Evolutionary conservation across 352 stramenopile species (phyloP).

Genomic region (Elongisporangium undulatum): DNA sequence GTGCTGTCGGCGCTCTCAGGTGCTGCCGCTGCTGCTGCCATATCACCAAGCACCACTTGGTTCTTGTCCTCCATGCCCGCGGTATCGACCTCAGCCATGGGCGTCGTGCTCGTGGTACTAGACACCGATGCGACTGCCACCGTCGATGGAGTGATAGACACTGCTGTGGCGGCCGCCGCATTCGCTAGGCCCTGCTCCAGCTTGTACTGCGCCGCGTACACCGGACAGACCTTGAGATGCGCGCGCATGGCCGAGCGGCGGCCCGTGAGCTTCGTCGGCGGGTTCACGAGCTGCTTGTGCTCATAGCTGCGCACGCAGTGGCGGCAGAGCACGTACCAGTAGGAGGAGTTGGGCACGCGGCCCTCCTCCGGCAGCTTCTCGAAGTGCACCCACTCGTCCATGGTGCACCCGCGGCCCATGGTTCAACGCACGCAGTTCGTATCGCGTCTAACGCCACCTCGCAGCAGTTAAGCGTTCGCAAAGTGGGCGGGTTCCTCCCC

Average conservation of each 20-base stretch:
- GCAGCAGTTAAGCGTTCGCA: background rate
- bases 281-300: constrained; percentile 62
- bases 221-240: constrained; percentile 67
- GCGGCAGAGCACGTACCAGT: constrained; percentile 79
- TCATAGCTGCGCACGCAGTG: constrained; percentile 59
- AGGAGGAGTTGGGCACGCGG: constrained; percentile 70
- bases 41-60: background rate
- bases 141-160: background rate
- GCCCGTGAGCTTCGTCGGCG: constrained; percentile 55
- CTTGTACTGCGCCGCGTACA: constrained; percentile 67
- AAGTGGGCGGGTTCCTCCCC: background rate
- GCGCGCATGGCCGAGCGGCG: constrained; percentile 70
- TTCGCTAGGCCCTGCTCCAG: constrained; percentile 32
- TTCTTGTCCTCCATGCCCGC: background rate
- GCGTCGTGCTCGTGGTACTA: background rate
- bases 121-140: background rate
- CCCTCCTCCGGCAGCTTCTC: constrained; percentile 59
- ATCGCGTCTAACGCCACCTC: constrained; percentile 2
- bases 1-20: background rate
- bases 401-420: constrained; percentile 71
- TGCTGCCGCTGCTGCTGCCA: background rate
- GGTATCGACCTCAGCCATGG: background rate
- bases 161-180: constrained; percentile 11
- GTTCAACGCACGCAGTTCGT: constrained; percentile 3
- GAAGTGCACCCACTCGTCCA: constrained; percentile 85